phyloP scores from a whole-genome alignment of 108 stramenopile species.

The Conticribra guillardii region DNA sequence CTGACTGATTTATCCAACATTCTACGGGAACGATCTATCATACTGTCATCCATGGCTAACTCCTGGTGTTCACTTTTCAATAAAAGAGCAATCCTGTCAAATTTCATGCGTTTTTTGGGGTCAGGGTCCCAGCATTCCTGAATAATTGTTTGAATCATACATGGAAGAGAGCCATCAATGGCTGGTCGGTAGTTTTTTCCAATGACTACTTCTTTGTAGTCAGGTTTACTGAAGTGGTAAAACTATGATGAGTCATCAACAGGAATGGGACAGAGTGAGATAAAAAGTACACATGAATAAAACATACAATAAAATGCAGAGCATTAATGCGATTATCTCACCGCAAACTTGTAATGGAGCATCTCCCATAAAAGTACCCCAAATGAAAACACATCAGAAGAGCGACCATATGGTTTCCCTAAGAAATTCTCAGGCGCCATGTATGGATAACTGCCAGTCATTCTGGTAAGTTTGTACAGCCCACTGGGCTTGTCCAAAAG shows the following conservation, averaged over 20 bases:
- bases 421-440: slow-evolving; percentile 29
- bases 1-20: slow-evolving; percentile 28
- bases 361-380: slow-evolving; percentile 55
- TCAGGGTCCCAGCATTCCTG: slow-evolving; percentile 43
- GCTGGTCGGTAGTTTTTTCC: slow-evolving; percentile 28
- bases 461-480: slow-evolving; percentile 38
- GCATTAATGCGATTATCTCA: slow-evolving; percentile 6
- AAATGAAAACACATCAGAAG: slow-evolving; percentile 49
- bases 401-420: slow-evolving; percentile 40
- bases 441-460: slow-evolving; percentile 45
- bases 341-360: slow-evolving; percentile 46
- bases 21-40: slow-evolving; percentile 17
- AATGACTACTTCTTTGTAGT: slow-evolving; percentile 31
- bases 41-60: slow-evolving; percentile 1
- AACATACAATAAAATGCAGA: neutral
- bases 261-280: neutral
- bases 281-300: neutral
- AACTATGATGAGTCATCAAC: slow-evolving; percentile 16
- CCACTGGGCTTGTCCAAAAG: slow-evolving; percentile 33
- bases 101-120: slow-evolving; percentile 41
- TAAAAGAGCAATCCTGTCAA: slow-evolving; percentile 35
- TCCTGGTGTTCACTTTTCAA: slow-evolving; percentile 29
- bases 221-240: slow-evolving; percentile 19
- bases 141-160: slow-evolving; percentile 35
- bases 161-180: slow-evolving; percentile 28